phyloP scores from a whole-genome alignment of 2,329 filamentous ascomycete genomes.

The Ophiostoma sp. region DNA sequence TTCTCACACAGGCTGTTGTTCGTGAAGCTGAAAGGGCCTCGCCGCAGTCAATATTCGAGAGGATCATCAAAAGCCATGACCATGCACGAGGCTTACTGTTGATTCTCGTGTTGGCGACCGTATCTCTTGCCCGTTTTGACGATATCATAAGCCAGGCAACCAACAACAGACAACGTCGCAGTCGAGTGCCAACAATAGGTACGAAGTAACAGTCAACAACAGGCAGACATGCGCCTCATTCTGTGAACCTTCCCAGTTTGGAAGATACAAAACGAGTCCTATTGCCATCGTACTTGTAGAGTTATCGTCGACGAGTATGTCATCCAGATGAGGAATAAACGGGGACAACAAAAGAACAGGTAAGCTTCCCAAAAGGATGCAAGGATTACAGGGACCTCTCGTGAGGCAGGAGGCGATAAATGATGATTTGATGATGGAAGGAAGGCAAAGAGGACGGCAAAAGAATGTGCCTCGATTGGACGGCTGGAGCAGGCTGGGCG shows the following conservation, averaged over 20 bases:
- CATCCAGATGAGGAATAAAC: neutral
- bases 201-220: neutral
- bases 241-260: neutral
- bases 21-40: too few species aligned
- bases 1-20: too few species aligned
- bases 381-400: neutral
- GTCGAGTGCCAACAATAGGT: neutral
- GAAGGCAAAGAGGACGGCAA: neutral
- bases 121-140: neutral
- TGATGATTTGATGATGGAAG: neutral
- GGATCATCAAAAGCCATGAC: neutral
- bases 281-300: neutral
- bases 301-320: neutral
- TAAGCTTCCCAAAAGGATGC: neutral
- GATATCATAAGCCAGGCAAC: neutral
- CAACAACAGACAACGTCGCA: neutral
- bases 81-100: slow-evolving; percentile 16
- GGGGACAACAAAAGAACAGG: neutral
- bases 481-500: neutral
- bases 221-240: neutral
- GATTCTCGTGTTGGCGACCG: neutral
- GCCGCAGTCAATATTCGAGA: neutral
- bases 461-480: slow-evolving; percentile 5
- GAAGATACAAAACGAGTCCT: neutral
- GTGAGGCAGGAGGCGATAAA: neutral